Base-by-base conservation (phyloP, 345 rosid species). In the Euclidium syriacum region DNA sequence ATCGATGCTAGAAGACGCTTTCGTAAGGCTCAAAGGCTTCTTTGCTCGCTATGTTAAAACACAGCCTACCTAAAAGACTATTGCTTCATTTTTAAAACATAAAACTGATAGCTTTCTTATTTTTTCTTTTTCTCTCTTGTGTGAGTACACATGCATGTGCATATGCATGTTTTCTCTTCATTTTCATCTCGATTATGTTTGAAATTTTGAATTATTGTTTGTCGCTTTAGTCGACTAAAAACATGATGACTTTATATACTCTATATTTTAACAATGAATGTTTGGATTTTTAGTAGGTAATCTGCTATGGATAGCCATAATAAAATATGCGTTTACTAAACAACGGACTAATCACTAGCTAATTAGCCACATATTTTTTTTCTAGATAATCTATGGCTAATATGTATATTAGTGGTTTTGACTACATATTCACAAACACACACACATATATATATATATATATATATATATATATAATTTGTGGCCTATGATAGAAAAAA, bases 1-100 rank as follows among this genome's bases (percentile, higher is more conserved):
- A 11, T 67, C 77, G 12, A 42, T 63, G 20, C 83, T 89, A 18
- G 81, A 81, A 74, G 86, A 67, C 3, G 95, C 87, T 19, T 61
- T 89, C 14, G 63, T 36, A 32, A 81, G 95, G 80, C 63, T 86
- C 4, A 80, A 84, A 62, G 69, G 80, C 59, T 89, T 86, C 73
- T 65, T 15, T 42, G 18, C 71, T 22, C 82, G 87, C 67, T 81
- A 86, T 77, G 3, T 14, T 8, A 67, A 67, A 38, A 4, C 63
- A 14, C 30, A 56, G 36, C 5, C 8, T 55, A 46, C 25, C 36
- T 35, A 8, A 46, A 35, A n/a, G n/a, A 26, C 12, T 36, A n/a
- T 11, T 29, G 32, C 16, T 46, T 32, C 46, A 17, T 20, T 15
- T 43, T 16, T 25, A 34, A 25, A 52, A 64, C 33, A 17, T 41